A percentile compares a stretch with the other conserved stretches of the same genome.
Conservation (phyloP, 257 asterid genomes). For the Nicotiana knightiana region DNA sequence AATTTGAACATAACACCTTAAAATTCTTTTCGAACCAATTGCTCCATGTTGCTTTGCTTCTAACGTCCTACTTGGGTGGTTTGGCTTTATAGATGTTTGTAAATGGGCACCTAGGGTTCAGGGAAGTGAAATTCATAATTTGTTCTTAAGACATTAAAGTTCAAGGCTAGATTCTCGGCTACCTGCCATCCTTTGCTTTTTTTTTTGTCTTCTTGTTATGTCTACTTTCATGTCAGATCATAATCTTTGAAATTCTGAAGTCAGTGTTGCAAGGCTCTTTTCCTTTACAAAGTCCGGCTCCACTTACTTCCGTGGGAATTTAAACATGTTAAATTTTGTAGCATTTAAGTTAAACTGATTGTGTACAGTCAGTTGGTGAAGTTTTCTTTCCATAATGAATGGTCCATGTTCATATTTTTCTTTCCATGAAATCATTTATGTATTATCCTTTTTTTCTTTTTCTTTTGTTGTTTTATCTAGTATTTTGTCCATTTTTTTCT, state of each 20-base stretch:
- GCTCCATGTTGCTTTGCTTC: not conserved
- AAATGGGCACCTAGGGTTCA: not conserved
- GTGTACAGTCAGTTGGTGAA: not conserved
- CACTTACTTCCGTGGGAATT: not conserved
- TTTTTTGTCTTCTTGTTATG: not conserved
- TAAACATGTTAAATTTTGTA: not conserved
- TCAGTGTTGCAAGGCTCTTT: not conserved
- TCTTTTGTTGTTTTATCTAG: conserved; percentile 9
- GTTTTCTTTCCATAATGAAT: not conserved
- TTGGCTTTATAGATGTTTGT: not conserved
- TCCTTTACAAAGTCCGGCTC: not conserved
- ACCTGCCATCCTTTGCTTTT: not conserved
- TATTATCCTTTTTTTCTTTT: not conserved
- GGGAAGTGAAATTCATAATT: not conserved
- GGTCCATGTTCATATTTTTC: not conserved
- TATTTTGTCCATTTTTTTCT: not conserved
- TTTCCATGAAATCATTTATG: not conserved
- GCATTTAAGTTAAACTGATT: not conserved
- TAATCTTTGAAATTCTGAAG: not conserved
- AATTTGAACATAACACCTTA: not conserved
- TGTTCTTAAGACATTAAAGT: not conserved
- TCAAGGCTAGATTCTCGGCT: not conserved
- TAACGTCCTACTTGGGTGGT: not conserved
- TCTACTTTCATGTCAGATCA: not conserved
- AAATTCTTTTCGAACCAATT: not conserved